Base-by-base conservation (phyloP, 225 moss, liverwort and hornwort species). In the Asterella californica region DNA sequence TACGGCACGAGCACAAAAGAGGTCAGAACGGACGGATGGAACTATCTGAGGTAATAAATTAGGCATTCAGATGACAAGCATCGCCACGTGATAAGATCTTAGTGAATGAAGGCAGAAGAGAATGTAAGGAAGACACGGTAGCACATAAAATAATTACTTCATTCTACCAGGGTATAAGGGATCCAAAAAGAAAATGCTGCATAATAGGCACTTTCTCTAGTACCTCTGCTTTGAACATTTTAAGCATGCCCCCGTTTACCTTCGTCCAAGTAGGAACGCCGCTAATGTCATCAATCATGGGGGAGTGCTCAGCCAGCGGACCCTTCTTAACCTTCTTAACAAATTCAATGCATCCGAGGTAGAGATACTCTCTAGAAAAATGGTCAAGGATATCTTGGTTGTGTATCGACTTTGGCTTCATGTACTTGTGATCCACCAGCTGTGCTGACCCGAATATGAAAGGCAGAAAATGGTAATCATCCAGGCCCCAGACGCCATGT, bases 151-250 rank as follows among this genome's bases (percentile, higher is more conserved):
- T 53, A 34, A 62, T 61, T 65, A 30, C 36, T 27, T 75, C 17
- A 19, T 46, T 37, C 82, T 94, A 94, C 94, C 94, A 97, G 71
- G 90, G 90, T 76, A 97, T 94, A 50, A 94, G 88, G 19, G 96
- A 94, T 62, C 96, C 96, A 61, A 97, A 97, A 65, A 97, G 85
- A 81, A 97, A 97, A 87, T 97, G 96, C 86, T 97, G 96, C 96
- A 97, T 97, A 75, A 97, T 94, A 27, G 96, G 96, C 78, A 97
- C 94, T 79, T 94, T 97, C 83, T 97, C 93, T 25, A 97, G 89
- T 81, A 97, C 93, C 86, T 97, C 96, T 25, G 94, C 96, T 86
- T 92, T 97, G 85, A 92, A 97, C 96, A 97, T 97, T 89, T 97
- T 97, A 47, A 94, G 90, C 96, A 97, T 97, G 67, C 96, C 96